Percentiles rank a stretch among this genome's conserved stretches.
Conservation (phyloP, 1,284 basidiomycete genomes). For the Ganoderma resinaceum region DNA sequence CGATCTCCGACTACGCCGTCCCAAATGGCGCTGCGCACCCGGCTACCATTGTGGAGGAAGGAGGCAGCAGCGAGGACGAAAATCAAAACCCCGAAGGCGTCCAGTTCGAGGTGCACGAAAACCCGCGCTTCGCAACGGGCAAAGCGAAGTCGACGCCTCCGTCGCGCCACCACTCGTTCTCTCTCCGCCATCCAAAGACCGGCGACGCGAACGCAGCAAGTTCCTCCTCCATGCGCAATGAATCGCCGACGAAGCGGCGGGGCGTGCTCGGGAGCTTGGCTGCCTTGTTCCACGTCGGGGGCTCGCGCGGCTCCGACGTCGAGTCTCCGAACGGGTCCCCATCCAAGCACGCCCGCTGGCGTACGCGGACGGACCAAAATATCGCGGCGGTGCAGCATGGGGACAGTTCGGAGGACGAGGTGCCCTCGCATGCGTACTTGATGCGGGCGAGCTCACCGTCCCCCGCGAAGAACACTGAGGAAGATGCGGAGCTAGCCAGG, state of each 20-base stretch:
- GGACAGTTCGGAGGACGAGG: slow-evolving; percentile 46
- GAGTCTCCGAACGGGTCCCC: slow-evolving; percentile 23
- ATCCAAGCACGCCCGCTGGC: slow-evolving; percentile 42
- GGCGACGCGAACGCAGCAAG: slow-evolving; percentile 14
- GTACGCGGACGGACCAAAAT: slow-evolving; percentile 58
- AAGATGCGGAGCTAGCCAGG: slow-evolving; percentile 16
- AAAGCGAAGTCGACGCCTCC: slow-evolving; percentile 19
- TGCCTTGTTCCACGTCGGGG: slow-evolving; percentile 37
- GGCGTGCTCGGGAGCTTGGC: slow-evolving; percentile 39
- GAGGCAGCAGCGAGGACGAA: slow-evolving; percentile 44
- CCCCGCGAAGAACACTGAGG: neutral
- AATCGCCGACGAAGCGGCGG: slow-evolving; percentile 31
- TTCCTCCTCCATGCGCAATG: slow-evolving; percentile 18
- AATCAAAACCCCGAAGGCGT: slow-evolving; percentile 36
- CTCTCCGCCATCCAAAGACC: slow-evolving; percentile 19
- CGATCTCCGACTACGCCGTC: slow-evolving; percentile 54
- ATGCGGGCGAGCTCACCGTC: slow-evolving; percentile 5
- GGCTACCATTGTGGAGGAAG: slow-evolving; percentile 47
- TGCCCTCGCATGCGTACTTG: slow-evolving; percentile 18
- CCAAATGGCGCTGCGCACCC: slow-evolving; percentile 51
- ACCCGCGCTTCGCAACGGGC: slow-evolving; percentile 54
- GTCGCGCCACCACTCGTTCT: slow-evolving; percentile 28
- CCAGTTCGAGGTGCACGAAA: slow-evolving; percentile 61
- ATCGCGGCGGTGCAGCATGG: slow-evolving; percentile 40
- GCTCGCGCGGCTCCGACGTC: slow-evolving; percentile 21